Base-by-base conservation (phyloP, 1,284 basidiomycete species). In the Lentinula novae-zelandiae region DNA sequence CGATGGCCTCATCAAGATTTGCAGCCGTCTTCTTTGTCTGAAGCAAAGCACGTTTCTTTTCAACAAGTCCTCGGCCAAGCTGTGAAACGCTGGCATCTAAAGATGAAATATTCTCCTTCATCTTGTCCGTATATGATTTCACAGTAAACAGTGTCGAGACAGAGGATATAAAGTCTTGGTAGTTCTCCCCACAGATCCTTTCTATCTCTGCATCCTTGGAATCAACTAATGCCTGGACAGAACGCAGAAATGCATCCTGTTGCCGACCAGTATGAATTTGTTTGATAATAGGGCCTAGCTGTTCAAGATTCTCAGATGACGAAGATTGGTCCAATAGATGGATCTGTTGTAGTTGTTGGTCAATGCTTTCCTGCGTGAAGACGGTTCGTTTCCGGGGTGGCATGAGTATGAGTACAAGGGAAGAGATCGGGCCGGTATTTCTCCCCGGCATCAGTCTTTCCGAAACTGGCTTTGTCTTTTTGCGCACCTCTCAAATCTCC, bases 151-250 rank as follows among this genome's bases (percentile, higher is more conserved):
- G 81, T 3, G 95, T 98, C 38, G 95, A 95, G 8, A 98, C 95
- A 7, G 96, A 97, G 22, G 90, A 89, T 27, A 98, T 95, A 71
- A 99, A 99, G 73, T 99, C 97, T 77, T 96, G 93, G 72, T 99
- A 98, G 73, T 98, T 98, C 67, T 92, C 90, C 62, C 90, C 86
- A 75, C 97, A 99, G 75, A 98, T 95, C 62, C 85, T 86, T 77
- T 98, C 94, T 70, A 99, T 99, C 75, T 99, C 96, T 61, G 84
- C 82, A 72, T 99, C 97, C 76, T 98, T 98, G 65, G 94, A 87
- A 68, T 92, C 86, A 55, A 98, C 92, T 68, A 98, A 92, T 17
- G 79, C 81, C 67, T 94, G 90, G 55, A 98, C 80, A 48, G 90
- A 93, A 51, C 90, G 85, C 39, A 99, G 83, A 73, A 96, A 99